Conservation (phyloP, 2,329 filamentous ascomycete genomes). For the Beauveria australis region DNA sequence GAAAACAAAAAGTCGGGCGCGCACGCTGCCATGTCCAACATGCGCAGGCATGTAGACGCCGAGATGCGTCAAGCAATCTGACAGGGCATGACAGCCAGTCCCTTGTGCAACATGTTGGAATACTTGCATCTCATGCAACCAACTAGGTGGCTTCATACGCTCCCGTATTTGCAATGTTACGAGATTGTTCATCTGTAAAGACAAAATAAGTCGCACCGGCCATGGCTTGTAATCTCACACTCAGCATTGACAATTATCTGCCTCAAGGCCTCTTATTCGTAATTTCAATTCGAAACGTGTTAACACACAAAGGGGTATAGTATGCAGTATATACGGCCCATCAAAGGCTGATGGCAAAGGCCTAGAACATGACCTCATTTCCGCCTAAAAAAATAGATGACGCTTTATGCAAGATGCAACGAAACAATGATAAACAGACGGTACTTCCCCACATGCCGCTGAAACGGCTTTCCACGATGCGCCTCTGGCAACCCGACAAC, state of each 20-base stretch:
- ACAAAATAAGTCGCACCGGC: not conserved
- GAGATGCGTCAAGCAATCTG: not conserved
- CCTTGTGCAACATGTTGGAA: not conserved
- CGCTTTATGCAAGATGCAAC: slow-evolving; percentile 1
- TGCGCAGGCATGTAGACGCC: not conserved
- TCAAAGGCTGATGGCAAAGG: not conserved
- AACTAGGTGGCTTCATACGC: not conserved
- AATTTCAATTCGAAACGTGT: not conserved
- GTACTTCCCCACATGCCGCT: not conserved
- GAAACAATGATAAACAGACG: not conserved
- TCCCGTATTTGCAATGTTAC: not conserved
- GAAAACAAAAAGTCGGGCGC: too few relatives aligned
- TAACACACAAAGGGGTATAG: slow-evolving; percentile 1
- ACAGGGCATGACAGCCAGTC: not conserved
- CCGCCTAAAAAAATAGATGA: not conserved
- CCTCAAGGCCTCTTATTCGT: not conserved
- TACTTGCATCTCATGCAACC: not conserved
- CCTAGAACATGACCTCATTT: not conserved
- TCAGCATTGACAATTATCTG: not conserved
- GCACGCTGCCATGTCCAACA: not conserved
- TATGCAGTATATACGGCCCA: not conserved
- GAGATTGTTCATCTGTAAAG: not conserved
- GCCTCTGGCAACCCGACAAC: not conserved
- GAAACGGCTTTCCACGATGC: not conserved
- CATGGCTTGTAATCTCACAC: not conserved